Evolutionary conservation across 257 asterid genomes (phyloP).

Genomic region (Fraxinus quadrangulata): DNA sequence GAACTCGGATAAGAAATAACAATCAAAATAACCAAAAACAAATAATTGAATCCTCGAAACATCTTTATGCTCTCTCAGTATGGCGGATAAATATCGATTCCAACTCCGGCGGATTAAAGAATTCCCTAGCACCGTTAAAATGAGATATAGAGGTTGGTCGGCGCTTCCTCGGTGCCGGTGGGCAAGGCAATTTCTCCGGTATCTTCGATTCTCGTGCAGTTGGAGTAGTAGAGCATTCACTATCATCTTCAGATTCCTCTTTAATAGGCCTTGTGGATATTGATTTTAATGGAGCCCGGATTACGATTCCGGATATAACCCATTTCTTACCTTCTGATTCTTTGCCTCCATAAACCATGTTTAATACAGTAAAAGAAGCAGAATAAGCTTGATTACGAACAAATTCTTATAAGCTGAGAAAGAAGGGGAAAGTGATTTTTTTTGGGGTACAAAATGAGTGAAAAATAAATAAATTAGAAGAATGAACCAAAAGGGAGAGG

Average conservation of each 20-base stretch:
- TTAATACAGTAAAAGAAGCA: background rate
- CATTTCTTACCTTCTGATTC: conserved; percentile 61
- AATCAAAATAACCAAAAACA: background rate
- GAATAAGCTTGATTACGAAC: conserved; percentile 8
- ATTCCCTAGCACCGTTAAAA: conserved; percentile 58
- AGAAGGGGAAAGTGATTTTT: background rate
- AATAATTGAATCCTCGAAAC: background rate
- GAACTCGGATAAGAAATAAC: background rate
- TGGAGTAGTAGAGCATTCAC: conserved; percentile 66
- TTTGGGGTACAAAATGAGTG: conserved; percentile 13
- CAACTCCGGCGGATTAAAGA: conserved; percentile 76
- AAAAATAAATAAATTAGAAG: conserved; percentile 28
- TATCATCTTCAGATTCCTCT: conserved; percentile 41
- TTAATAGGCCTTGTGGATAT: conserved; percentile 41
- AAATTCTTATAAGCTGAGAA: conserved; percentile 14
- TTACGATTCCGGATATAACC: conserved; percentile 64
- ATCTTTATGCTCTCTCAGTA: conserved; percentile 58
- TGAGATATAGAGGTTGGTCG: conserved; percentile 58
- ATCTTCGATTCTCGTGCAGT: conserved; percentile 67
- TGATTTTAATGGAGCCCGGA: conserved; percentile 60
- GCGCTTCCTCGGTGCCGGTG: conserved; percentile 85
- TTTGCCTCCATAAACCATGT: conserved; percentile 58
- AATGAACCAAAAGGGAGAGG: conserved; percentile 42
- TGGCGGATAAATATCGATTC: conserved; percentile 69
- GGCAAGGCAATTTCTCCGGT: conserved; percentile 68